These are phyloP conservation scores for Leishmania lainsoni DNA, from an alignment of 208 protist species.

Conservation along the genomic window DNA sequence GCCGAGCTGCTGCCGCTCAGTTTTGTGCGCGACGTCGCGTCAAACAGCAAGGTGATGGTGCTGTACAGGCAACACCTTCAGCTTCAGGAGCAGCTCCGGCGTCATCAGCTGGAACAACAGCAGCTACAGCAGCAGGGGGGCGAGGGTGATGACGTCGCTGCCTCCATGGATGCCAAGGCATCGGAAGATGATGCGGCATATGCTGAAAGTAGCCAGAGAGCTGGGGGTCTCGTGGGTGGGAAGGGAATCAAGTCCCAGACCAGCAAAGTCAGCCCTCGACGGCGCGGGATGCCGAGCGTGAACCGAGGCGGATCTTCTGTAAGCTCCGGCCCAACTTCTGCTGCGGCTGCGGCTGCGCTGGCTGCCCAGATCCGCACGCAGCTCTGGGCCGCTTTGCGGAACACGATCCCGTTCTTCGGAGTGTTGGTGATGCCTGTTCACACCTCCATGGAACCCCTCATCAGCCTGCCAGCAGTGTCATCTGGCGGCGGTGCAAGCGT, in stretches of 20 bases:
- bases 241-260: background rate
- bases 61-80: constrained; percentile 26
- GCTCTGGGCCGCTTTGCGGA: constrained; percentile 20
- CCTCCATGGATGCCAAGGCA: background rate
- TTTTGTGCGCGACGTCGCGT: constrained; percentile 54
- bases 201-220: background rate
- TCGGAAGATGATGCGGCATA: background rate
- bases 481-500: background rate
- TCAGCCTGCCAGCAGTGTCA: background rate
- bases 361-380: constrained; percentile 12
- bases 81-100: constrained; percentile 17
- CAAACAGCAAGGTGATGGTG: constrained; percentile 27
- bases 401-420: constrained; percentile 23
- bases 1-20: constrained; percentile 54
- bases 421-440: constrained; percentile 17
- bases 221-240: background rate
- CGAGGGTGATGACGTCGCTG: background rate
- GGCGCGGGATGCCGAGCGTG: background rate
- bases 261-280: background rate
- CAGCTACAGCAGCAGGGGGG: background rate
- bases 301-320: background rate
- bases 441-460: constrained; percentile 10
- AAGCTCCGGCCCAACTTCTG: background rate
- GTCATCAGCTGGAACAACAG: constrained; percentile 18
- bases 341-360: constrained; percentile 2